These are phyloP conservation scores for Apiotrichum veenhuisii DNA, from an alignment of 1,284 basidiomycete genomes.

Conservation along the genomic window DNA sequence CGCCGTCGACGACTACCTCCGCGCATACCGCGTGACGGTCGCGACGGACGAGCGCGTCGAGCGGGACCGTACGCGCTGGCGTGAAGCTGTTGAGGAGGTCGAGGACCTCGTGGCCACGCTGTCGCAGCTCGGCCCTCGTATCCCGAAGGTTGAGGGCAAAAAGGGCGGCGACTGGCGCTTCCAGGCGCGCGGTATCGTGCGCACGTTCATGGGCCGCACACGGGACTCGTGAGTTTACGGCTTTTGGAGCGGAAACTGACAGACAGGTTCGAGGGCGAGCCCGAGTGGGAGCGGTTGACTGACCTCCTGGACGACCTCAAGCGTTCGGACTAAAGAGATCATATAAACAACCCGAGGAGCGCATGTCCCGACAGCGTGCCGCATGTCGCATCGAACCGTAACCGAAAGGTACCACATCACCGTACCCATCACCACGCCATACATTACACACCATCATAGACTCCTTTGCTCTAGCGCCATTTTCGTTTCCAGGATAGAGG, in stretches of 20 bases:
- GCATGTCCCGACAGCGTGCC: too few relatives aligned
- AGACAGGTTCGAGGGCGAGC: conserved; percentile 70
- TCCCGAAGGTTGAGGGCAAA: conserved; percentile 50
- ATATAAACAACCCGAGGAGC: not conserved
- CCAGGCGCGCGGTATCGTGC: conserved; percentile 79
- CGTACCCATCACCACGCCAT: not conserved
- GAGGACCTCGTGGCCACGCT: conserved; percentile 78
- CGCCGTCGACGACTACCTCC: conserved; percentile 73
- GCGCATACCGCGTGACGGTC: conserved; percentile 72
- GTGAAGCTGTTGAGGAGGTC: conserved; percentile 69
- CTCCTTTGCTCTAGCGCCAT: not conserved
- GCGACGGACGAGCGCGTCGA: conserved; percentile 64
- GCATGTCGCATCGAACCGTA: too few relatives aligned
- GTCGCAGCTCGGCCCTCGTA: conserved; percentile 72
- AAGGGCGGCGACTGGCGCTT: conserved; percentile 65
- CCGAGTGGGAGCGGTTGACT: conserved; percentile 70
- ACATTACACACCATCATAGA: too few relatives aligned
- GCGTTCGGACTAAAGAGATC: conserved; percentile 18
- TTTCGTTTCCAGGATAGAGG: not conserved
- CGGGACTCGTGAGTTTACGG: conserved; percentile 42
- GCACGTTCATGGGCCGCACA: conserved; percentile 77
- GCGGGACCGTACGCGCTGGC: conserved; percentile 63
- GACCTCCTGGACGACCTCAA: conserved; percentile 53
- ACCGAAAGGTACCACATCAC: not conserved
- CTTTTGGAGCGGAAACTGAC: conserved; percentile 1